Evolutionary conservation across 495 filamentous ascomycete genomes (phyloP).

Genomic region (Neurospora pannonica): DNA sequence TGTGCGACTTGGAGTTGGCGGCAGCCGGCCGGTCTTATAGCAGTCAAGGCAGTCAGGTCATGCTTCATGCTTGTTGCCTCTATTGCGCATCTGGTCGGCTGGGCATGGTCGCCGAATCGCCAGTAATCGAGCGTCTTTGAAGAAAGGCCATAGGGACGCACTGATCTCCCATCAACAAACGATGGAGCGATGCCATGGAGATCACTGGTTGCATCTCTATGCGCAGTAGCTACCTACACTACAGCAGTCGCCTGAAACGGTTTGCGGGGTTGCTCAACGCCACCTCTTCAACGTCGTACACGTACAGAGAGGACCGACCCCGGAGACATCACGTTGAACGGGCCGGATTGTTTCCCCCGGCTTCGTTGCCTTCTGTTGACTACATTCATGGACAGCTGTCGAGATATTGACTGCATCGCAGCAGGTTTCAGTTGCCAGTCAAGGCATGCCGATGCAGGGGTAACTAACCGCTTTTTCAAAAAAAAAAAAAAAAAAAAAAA

Average conservation of each 20-base stretch:
- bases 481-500: no score
- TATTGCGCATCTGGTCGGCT: background rate
- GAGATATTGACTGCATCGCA: background rate
- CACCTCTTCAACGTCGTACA: background rate
- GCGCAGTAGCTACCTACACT: background rate
- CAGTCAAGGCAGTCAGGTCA: background rate
- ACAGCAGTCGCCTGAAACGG: background rate
- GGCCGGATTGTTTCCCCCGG: background rate
- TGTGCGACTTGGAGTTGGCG: background rate
- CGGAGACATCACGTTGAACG: background rate
- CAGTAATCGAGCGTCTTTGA: background rate
- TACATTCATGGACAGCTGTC: background rate
- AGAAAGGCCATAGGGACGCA: background rate
- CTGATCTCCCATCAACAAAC: background rate
- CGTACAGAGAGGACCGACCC: background rate
- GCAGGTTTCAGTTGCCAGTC: background rate
- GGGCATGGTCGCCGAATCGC: background rate
- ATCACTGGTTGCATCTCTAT: background rate
- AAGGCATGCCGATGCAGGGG: background rate
- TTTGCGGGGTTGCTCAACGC: background rate
- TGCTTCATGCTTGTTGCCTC: background rate
- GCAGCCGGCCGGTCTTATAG: background rate
- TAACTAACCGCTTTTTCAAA: background rate
- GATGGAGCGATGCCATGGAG: background rate
- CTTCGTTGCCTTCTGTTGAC: background rate